These are phyloP conservation scores for Tolypocladium album DNA, from an alignment of 2,329 filamentous ascomycete species.

Conservation along the genomic window DNA sequence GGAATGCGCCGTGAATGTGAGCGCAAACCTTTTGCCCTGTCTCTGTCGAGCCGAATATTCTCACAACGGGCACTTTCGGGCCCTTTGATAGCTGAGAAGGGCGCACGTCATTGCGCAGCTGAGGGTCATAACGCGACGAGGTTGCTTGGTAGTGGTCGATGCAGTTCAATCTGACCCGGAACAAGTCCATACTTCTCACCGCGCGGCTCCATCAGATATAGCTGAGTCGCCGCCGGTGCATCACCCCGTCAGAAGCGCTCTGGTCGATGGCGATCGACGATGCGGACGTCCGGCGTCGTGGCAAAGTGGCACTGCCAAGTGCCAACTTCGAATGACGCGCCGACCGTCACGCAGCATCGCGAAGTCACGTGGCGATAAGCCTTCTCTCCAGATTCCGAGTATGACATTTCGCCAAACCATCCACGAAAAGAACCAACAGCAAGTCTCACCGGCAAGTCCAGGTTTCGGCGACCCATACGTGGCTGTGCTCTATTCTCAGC, in stretches of 20 bases:
- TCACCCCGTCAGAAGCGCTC: background rate
- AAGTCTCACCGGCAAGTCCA: background rate
- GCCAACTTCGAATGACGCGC: background rate
- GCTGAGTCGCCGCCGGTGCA: background rate
- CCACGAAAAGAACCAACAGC: background rate
- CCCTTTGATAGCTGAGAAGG: conserved; percentile 48
- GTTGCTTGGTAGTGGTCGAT: conserved; percentile 86
- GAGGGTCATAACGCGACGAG: conserved; percentile 72
- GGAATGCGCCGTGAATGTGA: conserved; percentile 90
- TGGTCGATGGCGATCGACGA: background rate
- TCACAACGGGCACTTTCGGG: conserved; percentile 73
- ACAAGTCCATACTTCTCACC: conserved; percentile 44
- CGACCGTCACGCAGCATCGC: conserved; percentile 4
- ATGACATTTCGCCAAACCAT: background rate
- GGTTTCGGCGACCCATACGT: background rate
- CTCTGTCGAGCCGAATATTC: conserved; percentile 86
- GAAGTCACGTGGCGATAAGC: conserved; percentile 17
- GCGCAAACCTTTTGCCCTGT: conserved; percentile 94
- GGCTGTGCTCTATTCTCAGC: background rate
- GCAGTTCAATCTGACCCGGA: conserved; percentile 88
- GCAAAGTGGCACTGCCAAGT: background rate
- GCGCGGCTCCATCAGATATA: conserved; percentile 8
- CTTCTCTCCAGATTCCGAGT: background rate
- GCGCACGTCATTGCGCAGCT: conserved; percentile 55
- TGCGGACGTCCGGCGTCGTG: background rate